Base-by-base conservation (phyloP, 2,329 filamentous ascomycete species). In the Neonectria magnoliae region DNA sequence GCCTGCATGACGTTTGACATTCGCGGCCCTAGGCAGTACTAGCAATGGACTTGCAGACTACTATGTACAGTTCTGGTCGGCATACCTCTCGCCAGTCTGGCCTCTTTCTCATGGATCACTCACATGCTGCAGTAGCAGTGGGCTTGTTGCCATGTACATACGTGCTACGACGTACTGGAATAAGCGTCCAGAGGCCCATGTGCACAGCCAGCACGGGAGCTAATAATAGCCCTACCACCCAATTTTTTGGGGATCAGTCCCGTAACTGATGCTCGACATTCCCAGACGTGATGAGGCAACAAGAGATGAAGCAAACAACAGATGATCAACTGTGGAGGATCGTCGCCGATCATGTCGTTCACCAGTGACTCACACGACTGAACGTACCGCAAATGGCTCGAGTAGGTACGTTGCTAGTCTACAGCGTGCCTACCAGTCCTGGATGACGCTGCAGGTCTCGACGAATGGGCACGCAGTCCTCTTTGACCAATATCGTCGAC, bases 1-100 rank as follows among this genome's bases (percentile, higher is more conserved):
- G 56, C 51, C 51, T 64, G 62, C 62, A 64, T 60, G 51, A 55
- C 57, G 45, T 56, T 64, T 60, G 52, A 47, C 62, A 61, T 60
- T 47, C 33, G 42, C 50, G 52, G 8, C 27, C 38, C 56, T 25
- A 20, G 9, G 8, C n/a, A 42, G 38, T 42, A 52, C 57, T 48
- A 20, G 36, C 42, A 25, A 55, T 42, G 25, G 18, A 33, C 60
- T 62, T 41, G 57, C 60, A 50, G 38, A 31, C 29, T 54, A 41
- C 25, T 36, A n/a, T n/a, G n/a, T n/a, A 33, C 9, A 20, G 48
- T 33, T n/a, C n/a, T 33, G 27, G 29, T n/a, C 4, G 18, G n/a
- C 48, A 51, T n/a, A 22, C 29, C 31, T 10, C 33, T 33, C 48
- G 36, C 48, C 48, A 36, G 48, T 31, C 48, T 29, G 29, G n/a